Evolutionary conservation across 2,329 filamentous ascomycete species (phyloP).

Genomic region (Berkeleyomyces rouxiae): DNA sequence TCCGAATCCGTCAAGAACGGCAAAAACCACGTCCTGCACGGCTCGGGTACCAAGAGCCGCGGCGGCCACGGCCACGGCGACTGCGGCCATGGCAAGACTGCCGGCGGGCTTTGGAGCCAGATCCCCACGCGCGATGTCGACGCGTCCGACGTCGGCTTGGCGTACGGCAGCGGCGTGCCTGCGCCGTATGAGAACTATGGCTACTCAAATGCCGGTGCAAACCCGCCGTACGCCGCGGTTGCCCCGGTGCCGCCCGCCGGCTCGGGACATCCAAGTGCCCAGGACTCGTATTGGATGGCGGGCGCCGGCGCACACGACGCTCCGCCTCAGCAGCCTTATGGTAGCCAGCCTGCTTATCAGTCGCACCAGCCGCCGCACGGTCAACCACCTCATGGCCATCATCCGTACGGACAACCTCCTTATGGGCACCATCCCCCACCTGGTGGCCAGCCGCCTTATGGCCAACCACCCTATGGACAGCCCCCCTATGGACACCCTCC

Average conservation of each 20-base stretch:
- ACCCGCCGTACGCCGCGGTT: not conserved
- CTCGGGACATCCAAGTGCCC: not conserved
- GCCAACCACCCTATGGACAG: not conserved
- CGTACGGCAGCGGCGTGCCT: conserved; percentile 1
- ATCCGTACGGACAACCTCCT: not conserved
- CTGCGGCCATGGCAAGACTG: conserved; percentile 39
- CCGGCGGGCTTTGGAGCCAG: conserved; percentile 44
- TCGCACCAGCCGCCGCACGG: not conserved
- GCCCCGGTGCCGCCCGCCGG: not conserved
- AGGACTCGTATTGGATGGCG: conserved; percentile 11
- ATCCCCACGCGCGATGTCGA: conserved; percentile 39
- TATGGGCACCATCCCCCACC: not conserved
- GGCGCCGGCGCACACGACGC: not conserved
- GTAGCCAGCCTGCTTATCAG: not conserved
- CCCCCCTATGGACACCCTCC: not conserved
- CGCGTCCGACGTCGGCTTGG: not conserved
- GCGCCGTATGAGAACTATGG: conserved; percentile 1
- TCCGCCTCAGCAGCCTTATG: not conserved
- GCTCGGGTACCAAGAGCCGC: conserved; percentile 19
- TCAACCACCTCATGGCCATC: not conserved
- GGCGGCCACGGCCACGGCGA: conserved; percentile 27
- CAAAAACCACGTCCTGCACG: conserved; percentile 53
- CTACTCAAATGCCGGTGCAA: conserved; percentile 5
- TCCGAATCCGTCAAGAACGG: conserved; percentile 71
- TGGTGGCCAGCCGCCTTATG: not conserved